These are phyloP conservation scores for Conringia planisiliqua DNA, from an alignment of 345 rosid species.

Conservation along the genomic window DNA sequence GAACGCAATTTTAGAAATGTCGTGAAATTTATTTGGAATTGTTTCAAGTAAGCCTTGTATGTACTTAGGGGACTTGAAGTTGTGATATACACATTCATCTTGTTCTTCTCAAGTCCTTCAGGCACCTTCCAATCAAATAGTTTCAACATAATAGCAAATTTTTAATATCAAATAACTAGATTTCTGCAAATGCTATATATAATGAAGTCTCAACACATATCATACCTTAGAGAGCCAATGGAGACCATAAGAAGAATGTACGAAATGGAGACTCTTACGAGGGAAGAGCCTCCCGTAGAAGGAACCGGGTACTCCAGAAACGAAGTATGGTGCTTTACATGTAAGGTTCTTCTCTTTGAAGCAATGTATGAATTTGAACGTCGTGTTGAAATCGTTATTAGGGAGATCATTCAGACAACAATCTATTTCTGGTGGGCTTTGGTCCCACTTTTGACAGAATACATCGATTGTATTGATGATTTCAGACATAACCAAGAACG, in stretches of 20 bases:
- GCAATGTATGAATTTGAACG: conserved; percentile 22
- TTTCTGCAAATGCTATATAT: neutral
- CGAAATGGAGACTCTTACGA: conserved; percentile 29
- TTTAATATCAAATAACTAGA: neutral
- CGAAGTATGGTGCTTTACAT: conserved; percentile 12
- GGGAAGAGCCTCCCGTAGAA: conserved; percentile 54
- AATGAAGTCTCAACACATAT: neutral
- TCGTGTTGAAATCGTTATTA: conserved; percentile 44
- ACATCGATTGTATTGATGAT: conserved; percentile 12
- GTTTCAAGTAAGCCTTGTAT: conserved; percentile 37
- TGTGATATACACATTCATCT: conserved; percentile 26
- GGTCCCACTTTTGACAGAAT: neutral
- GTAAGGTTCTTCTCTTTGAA: neutral
- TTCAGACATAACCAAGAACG: conserved; percentile 29
- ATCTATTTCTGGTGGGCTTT: conserved; percentile 29
- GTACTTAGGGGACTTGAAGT: conserved; percentile 38
- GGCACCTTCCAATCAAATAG: conserved; percentile 30
- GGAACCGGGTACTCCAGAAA: conserved; percentile 45
- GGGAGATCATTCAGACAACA: conserved; percentile 49
- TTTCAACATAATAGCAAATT: neutral
- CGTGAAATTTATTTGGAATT: conserved; percentile 47
- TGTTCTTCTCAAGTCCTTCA: conserved; percentile 22
- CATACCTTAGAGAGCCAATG: conserved; percentile 44
- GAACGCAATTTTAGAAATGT: conserved; percentile 39
- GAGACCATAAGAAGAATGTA: conserved; percentile 41